These are phyloP conservation scores for Yamadazyma blattariae DNA, from an alignment of 1,139 yeast genomes.

Conservation along the genomic window DNA sequence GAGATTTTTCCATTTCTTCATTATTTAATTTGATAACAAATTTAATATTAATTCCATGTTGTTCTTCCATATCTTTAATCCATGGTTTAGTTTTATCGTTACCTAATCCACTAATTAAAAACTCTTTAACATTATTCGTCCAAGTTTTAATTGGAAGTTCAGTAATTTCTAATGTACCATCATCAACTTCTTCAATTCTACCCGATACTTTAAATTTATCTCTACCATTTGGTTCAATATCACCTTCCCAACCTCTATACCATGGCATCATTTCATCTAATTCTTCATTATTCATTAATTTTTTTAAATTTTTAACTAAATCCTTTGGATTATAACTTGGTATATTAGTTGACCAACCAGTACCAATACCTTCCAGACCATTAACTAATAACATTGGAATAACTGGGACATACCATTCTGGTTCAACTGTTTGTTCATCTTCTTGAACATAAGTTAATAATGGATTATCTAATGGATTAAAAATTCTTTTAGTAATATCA, in stretches of 20 bases:
- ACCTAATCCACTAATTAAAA: slow-evolving; percentile 73
- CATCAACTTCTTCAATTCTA: slow-evolving; percentile 75
- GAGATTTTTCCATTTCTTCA: slow-evolving; percentile 82
- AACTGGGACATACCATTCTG: slow-evolving; percentile 92
- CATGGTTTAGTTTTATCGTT: slow-evolving; percentile 70
- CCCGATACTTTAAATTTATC: slow-evolving; percentile 80
- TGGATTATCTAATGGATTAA: slow-evolving; percentile 79
- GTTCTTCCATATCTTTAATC: slow-evolving; percentile 95
- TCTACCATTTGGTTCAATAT: slow-evolving; percentile 57
- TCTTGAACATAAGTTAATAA: slow-evolving; percentile 80
- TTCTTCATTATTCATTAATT: slow-evolving; percentile 72
- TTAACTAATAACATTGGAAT: slow-evolving; percentile 91
- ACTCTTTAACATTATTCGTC: slow-evolving; percentile 90
- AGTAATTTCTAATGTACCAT: slow-evolving; percentile 78
- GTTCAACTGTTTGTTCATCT: slow-evolving; percentile 93
- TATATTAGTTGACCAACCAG: slow-evolving; percentile 96
- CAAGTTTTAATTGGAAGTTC: slow-evolving; percentile 92
- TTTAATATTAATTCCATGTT: slow-evolving; percentile 77
- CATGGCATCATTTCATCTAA: slow-evolving; percentile 81
- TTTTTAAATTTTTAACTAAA: slow-evolving; percentile 68
- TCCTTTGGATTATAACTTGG: slow-evolving; percentile 90
- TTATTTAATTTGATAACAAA: slow-evolving; percentile 72
- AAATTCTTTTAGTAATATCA: slow-evolving; percentile 70
- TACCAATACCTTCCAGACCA: slow-evolving; percentile 98
- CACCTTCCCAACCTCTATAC: slow-evolving; percentile 96